A percentile compares a stretch with the other conserved stretches of the same genome.
phyloP scores from a whole-genome alignment of 495 filamentous ascomycete genomes.

The Xylaria scruposa region DNA sequence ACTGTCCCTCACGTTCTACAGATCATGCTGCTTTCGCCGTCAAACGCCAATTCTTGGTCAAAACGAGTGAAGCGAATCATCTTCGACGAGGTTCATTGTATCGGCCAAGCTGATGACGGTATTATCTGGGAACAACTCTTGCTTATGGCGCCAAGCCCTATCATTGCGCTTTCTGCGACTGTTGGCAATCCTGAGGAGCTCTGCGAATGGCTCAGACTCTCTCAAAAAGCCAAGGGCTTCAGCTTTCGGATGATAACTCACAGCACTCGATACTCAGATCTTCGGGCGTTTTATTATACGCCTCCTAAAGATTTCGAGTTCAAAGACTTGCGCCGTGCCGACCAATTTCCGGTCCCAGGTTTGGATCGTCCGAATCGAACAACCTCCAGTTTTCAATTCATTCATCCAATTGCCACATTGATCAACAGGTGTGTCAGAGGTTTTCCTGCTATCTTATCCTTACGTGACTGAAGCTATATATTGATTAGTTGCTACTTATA shows the following conservation, averaged over 20 bases:
- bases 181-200: conserved; percentile 79
- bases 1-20: conserved; percentile 81
- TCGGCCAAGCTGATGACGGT: conserved; percentile 78
- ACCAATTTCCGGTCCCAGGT: conserved; percentile 43
- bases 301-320: conserved; percentile 62
- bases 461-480: background rate
- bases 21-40: conserved; percentile 75
- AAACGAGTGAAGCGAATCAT: conserved; percentile 73
- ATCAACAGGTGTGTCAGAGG: conserved; percentile 52
- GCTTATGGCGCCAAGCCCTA: conserved; percentile 74
- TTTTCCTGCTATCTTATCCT: background rate
- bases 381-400: conserved; percentile 54
- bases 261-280: conserved; percentile 70
- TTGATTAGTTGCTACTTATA: conserved; percentile 32
- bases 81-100: conserved; percentile 85
- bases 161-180: conserved; percentile 81
- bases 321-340: conserved; percentile 51
- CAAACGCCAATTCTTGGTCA: conserved; percentile 71
- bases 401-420: conserved; percentile 74
- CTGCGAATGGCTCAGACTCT: conserved; percentile 66
- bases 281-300: conserved; percentile 71
- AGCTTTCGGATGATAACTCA: conserved; percentile 70
- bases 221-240: conserved; percentile 58
- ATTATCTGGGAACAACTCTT: conserved; percentile 83
- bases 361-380: conserved; percentile 51